Base-by-base conservation (phyloP, 352 stramenopile genomes). In the Phytophthora vignae region DNA sequence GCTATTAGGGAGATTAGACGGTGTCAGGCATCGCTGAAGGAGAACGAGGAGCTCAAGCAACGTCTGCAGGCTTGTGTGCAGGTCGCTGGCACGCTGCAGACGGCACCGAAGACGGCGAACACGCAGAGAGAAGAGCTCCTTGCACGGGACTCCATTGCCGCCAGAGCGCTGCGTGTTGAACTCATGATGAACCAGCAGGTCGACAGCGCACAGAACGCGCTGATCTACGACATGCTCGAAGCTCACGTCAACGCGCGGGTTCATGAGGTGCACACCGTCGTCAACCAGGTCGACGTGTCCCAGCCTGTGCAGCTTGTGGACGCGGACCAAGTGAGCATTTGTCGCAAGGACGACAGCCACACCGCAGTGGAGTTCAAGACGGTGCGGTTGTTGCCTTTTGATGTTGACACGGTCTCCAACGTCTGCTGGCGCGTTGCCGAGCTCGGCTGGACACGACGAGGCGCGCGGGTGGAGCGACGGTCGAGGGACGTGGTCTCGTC, bases 221-320 rank as follows among this genome's bases (percentile, higher is more conserved):
- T 33, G 4, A 55, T 76, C 31, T 72, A 69, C 29, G 50, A 68
- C 38, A 64, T 72, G 69, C 27, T 76, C 10, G 69, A 76, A 31
- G 46, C 27, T 6, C 61, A 31, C 52, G 63, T 76, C 17, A 76
- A 69, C 53, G 56, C 64, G 10, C 63, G 69, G 5, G 50, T 42
- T 10, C 15, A 27, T n/a, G 63, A 76, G 44, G 57, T 72, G 2
- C 52, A 60, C 11, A 4, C 8, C 1, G 56, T 76, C 17, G 56
- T 31, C 5, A n/a, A 19, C 3, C 36, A 40, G 33, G 12, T 59
- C 3, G 44, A 40, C 9, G 12, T 65, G 17, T 48, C 52, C 4
- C 63, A 72, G 12, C 69, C 69, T 14, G n/a, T 72, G 56, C 9
- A 46, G 9, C 33, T 33, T 38, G 58, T 40, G 27, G 62, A 65